Base-by-base conservation (phyloP, 306 rosid species). In the Amphicarpaea edgeworthii region DNA sequence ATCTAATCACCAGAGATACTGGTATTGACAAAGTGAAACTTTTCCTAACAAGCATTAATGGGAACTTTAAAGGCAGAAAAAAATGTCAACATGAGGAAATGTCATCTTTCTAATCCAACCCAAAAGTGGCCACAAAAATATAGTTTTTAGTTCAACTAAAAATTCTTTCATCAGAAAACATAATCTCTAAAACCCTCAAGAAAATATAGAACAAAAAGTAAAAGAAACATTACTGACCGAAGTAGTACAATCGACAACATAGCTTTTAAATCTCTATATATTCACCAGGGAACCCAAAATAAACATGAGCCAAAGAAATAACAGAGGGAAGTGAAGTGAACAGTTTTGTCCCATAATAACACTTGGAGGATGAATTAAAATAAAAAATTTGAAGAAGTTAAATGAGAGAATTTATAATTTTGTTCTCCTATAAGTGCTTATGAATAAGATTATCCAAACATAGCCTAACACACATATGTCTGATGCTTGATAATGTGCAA, bases 331-430 rank as follows among this genome's bases (percentile, higher is more conserved):
- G 41, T 12, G 45, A 77, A 12, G 17, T 28, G 41, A 77, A 45
- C 64, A 63, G 66, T 37, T 54, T 3, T 8, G 34, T 34, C 59
- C 57, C 53, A 70, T n/a, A 59, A 32, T 2, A 60, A 17, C n/a
- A 71, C 16, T 14, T 30, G 62, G 69, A 54, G 62, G 53, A 34
- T 49, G 57, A 57, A 73, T 71, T n/a, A n/a, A n/a, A n/a, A n/a
- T n/a, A n/a, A n/a, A n/a, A n/a, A n/a, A n/a, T n/a, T n/a, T n/a
- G n/a, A n/a, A n/a, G n/a, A n/a, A n/a, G n/a, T n/a, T n/a, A n/a
- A n/a, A n/a, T n/a, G n/a, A n/a, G n/a, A n/a, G n/a, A n/a, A n/a
- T n/a, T n/a, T n/a, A n/a, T n/a, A n/a, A n/a, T n/a, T n/a, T n/a
- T n/a, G n/a, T n/a, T n/a, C n/a, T n/a, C n/a, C n/a, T n/a, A n/a